Percentiles rank a stretch among this genome's conserved stretches.
These are phyloP conservation scores for Myxozyma neglecta DNA, from an alignment of 805 yeast genomes.

Conservation along the genomic window DNA sequence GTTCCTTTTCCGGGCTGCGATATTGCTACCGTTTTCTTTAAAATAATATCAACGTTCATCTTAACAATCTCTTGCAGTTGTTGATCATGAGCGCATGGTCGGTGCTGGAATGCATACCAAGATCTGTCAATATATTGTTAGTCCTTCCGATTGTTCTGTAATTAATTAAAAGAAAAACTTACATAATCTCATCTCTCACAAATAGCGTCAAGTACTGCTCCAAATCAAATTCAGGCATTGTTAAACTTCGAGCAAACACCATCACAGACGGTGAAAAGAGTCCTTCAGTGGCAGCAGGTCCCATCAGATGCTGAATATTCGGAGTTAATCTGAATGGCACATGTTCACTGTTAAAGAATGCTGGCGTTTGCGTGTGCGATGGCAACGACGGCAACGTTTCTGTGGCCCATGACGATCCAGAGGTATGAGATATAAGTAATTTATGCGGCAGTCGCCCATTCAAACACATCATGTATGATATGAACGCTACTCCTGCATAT, in stretches of 20 bases:
- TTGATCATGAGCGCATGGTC: slow-evolving; percentile 77
- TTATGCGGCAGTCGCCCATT: slow-evolving; percentile 92
- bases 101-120: slow-evolving; percentile 85
- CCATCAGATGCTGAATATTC: slow-evolving; percentile 88
- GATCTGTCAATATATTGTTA: slow-evolving; percentile 42
- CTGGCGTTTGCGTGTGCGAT: slow-evolving; percentile 62
- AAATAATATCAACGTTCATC: slow-evolving; percentile 80
- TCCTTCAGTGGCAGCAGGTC: slow-evolving; percentile 93
- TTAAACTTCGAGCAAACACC: slow-evolving; percentile 80
- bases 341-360: slow-evolving; percentile 85
- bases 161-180: not conserved
- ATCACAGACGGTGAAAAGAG: slow-evolving; percentile 79
- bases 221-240: slow-evolving; percentile 89
- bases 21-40: slow-evolving; percentile 74
- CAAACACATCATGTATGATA: slow-evolving; percentile 92
- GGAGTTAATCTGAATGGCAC: slow-evolving; percentile 98
- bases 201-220: slow-evolving; percentile 90
- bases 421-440: slow-evolving; percentile 73
- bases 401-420: slow-evolving; percentile 89
- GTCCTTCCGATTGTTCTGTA: not conserved
- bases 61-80: slow-evolving; percentile 84
- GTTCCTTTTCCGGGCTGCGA: slow-evolving; percentile 61
- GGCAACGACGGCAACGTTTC: slow-evolving; percentile 82
- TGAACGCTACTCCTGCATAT: slow-evolving; percentile 88
- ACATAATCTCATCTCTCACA: slow-evolving; percentile 88